Evolutionary conservation across 2,329 filamentous ascomycete species (phyloP), one percentile per base, ranked within the genome.

Genomic region (Xylariaceae sp.): DNA sequence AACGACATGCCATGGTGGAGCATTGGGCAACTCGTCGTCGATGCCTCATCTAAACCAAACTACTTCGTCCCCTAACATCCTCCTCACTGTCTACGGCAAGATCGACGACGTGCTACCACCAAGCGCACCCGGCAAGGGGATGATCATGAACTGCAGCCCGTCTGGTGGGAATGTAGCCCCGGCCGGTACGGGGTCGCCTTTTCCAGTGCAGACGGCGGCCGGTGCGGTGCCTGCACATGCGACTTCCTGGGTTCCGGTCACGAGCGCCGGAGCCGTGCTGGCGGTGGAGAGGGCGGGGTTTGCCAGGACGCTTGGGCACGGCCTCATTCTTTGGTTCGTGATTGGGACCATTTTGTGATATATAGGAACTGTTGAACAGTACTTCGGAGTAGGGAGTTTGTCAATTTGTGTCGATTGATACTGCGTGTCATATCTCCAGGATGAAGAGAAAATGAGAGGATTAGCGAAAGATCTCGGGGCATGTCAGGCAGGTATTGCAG

Each of bases 71-170:
- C n/a, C n/a, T n/a, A n/a, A n/a, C n/a, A n/a, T n/a, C n/a, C n/a
- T 40, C 6, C 67, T 79, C 16, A 77, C 71, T 1, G 63, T 79
- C 12, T 79, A 78, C 65, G 74, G 67, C 42, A 65, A 69, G 51
- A 57, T 74, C 12, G 54, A 58, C 21, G 61, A 63, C 30, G 66
- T 70, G 29, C 56, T 58, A 29, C 70, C 61, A 29, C 65, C 61
- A 0, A 64, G 53, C 3, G 73, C 75, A 0, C 74, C 74, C 1
- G 63, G 60, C 1, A 64, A 65, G 57, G 63, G 65, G 12, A 43
- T 29, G 18, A 66, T 64, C 3, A 40, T 61, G 21, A 66, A 65
- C 10, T 66, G 57, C 13, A 61, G 62, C 3, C 22, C 67, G n/a
- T 68, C 67, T 0, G 12, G 10, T 3, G 30, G 5, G 30, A 9